phyloP scores from a whole-genome alignment of 495 filamentous ascomycete genomes.

The Neurospora cerealis region DNA sequence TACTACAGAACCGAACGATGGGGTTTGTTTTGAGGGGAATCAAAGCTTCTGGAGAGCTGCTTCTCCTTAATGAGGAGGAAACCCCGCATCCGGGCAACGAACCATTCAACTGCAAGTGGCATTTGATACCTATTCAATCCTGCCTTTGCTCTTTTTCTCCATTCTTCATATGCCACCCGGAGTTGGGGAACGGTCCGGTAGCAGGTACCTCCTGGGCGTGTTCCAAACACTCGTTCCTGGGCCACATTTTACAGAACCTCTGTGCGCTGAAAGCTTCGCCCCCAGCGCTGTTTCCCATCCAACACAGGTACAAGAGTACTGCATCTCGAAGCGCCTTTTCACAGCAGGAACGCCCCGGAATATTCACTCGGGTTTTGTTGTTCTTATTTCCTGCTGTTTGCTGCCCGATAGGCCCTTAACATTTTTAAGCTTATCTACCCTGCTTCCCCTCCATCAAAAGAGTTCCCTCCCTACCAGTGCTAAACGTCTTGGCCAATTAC shows the following conservation, averaged over 20 bases:
- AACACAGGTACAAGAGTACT: slow-evolving; percentile 1
- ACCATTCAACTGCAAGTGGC: background rate
- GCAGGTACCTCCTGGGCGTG: background rate
- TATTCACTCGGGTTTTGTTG: background rate
- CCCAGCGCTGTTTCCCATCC: background rate
- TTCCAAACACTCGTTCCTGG: background rate
- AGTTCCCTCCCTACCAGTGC: background rate
- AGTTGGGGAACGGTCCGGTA: background rate
- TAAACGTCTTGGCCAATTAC: background rate
- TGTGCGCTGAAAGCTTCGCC: background rate
- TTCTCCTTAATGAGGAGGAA: background rate
- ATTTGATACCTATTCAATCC: background rate
- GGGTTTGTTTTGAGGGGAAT: background rate
- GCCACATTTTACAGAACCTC: slow-evolving; percentile 28
- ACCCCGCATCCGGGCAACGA: background rate
- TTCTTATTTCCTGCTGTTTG: slow-evolving; percentile 8
- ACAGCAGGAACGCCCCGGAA: background rate
- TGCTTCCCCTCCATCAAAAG: background rate
- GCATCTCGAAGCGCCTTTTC: slow-evolving; percentile 3
- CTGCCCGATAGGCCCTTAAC: slow-evolving; percentile 14
- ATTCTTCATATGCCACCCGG: background rate
- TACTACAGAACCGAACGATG: background rate
- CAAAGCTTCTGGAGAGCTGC: background rate
- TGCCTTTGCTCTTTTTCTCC: background rate
- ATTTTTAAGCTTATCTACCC: slow-evolving; percentile 12